A percentile compares a stretch with the other conserved stretches of the same genome.
phyloP scores from a whole-genome alignment of 192 early-diverging fungal species.

The Chytriomyces sp. region DNA sequence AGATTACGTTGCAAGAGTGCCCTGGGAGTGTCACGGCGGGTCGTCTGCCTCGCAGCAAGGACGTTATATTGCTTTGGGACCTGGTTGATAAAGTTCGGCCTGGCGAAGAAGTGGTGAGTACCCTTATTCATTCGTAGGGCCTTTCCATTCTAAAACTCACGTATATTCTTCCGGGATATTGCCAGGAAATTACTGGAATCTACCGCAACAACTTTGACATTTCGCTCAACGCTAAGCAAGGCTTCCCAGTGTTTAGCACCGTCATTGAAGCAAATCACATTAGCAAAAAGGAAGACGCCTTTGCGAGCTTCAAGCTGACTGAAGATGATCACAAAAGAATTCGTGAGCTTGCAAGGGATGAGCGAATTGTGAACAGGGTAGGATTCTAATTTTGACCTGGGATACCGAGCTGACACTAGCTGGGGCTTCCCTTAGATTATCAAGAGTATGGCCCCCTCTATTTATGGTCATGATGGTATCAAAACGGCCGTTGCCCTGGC shows the following conservation, averaged over 20 bases:
- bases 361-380: slow-evolving; percentile 76
- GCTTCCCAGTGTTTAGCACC: slow-evolving; percentile 96
- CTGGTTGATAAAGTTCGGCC: slow-evolving; percentile 94
- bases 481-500: slow-evolving; percentile 90
- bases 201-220: slow-evolving; percentile 96
- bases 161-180: not conserved
- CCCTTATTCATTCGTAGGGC: not conserved
- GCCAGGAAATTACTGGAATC: slow-evolving; percentile 85
- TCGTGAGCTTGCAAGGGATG: slow-evolving; percentile 73
- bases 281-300: slow-evolving; percentile 84
- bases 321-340: slow-evolving; percentile 89
- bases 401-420: not conserved
- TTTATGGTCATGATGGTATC: slow-evolving; percentile 97
- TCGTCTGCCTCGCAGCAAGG: slow-evolving; percentile 89
- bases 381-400: not conserved
- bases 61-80: slow-evolving; percentile 93
- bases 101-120: slow-evolving; percentile 87
- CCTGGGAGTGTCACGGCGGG: slow-evolving; percentile 95
- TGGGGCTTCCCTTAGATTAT: slow-evolving; percentile 64
- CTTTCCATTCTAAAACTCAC: not conserved
- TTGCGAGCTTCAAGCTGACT: slow-evolving; percentile 82
- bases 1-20: slow-evolving; percentile 91
- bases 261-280: slow-evolving; percentile 97
- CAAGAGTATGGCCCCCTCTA: slow-evolving; percentile 96
- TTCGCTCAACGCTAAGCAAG: slow-evolving; percentile 82